Base-by-base conservation (phyloP, 345 rosid genomes). In the Garcia nutans region DNA sequence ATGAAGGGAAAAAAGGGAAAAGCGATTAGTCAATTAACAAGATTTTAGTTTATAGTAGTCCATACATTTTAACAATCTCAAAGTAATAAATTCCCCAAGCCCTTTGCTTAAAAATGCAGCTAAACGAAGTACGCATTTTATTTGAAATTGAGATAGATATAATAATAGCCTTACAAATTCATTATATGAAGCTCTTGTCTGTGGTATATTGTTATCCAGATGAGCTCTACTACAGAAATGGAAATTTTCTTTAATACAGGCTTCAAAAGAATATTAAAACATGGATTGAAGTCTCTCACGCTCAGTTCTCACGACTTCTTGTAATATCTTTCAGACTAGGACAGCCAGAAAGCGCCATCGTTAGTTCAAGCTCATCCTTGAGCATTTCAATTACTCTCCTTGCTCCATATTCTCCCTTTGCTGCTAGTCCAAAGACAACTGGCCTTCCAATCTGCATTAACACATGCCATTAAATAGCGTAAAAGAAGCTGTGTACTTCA, bases 361-460 rank as follows among this genome's bases (percentile, higher is more conserved):
- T 84, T 1, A 87, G 85, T 86, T 90, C 95, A 57, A 95, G 87
- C 84, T 95, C 97, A 70, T 86, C 85, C 86, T 85, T 88, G 58
- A 93, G 83, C 98, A 91, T 93, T 47, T 86, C 84, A 16, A 93
- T 77, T 3, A 93, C 94, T 59, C 78, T 79, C 62, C 42, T 88
- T 67, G 79, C 97, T 37, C 98, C 94, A 23, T 68, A 24, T 84
- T 89, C 93, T 28, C 99, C 99, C 72, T 86, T 89, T 1, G 90
- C 93, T 49, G 98, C 97, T 31, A 95, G 75, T 19, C 97, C 97
- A 72, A 72, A 91, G 0, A 89, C 56, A 2, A 89, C 85, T 2
- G 99, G 99, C 83, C 99, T 91, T 68, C 98, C 99, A 59, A 95
- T 79, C 97, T 95, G 94, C 83, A 85, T 42, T 42, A 8, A 57